Evolutionary conservation across 2,329 filamentous ascomycete genomes (phyloP).

Genomic region (Neoscytalidium dimidiatum): DNA sequence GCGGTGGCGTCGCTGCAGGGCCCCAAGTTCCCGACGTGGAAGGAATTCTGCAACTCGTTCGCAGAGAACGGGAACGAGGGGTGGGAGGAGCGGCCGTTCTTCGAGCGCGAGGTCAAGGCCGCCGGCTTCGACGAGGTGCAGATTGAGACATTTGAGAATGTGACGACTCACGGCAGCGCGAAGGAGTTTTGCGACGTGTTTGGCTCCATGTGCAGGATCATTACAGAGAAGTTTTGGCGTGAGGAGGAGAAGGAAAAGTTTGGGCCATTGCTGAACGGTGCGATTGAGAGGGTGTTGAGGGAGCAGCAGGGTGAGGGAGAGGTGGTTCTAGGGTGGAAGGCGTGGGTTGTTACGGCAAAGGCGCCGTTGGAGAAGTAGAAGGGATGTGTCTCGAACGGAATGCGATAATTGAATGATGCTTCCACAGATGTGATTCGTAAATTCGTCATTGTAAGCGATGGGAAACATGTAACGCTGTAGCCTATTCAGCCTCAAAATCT

Average conservation of each 20-base stretch:
- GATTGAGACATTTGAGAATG: neutral
- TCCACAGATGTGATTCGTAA: neutral
- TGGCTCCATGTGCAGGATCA: neutral
- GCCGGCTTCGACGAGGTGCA: constrained; percentile 12
- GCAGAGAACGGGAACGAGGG: neutral
- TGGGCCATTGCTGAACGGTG: neutral
- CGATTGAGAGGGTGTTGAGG: constrained; percentile 5
- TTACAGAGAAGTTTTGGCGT: constrained; percentile 10
- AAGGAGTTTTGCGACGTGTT: neutral
- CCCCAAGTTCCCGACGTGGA: neutral
- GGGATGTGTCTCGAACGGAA: neutral
- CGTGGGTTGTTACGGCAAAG: constrained; percentile 5
- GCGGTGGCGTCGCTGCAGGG: neutral
- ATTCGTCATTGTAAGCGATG: too few species aligned
- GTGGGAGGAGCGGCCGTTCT: constrained; percentile 11
- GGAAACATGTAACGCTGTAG: too few species aligned
- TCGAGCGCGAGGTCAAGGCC: neutral
- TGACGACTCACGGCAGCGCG: neutral
- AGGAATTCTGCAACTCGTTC: neutral
- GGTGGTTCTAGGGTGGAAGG: neutral
- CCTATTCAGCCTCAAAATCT: too few species aligned
- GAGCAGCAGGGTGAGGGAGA: constrained; percentile 12
- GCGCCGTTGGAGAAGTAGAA: neutral
- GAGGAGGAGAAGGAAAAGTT: constrained; percentile 18
- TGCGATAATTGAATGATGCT: neutral